Conservation (phyloP, 257 asterid species). For the Misopates orontium region DNA sequence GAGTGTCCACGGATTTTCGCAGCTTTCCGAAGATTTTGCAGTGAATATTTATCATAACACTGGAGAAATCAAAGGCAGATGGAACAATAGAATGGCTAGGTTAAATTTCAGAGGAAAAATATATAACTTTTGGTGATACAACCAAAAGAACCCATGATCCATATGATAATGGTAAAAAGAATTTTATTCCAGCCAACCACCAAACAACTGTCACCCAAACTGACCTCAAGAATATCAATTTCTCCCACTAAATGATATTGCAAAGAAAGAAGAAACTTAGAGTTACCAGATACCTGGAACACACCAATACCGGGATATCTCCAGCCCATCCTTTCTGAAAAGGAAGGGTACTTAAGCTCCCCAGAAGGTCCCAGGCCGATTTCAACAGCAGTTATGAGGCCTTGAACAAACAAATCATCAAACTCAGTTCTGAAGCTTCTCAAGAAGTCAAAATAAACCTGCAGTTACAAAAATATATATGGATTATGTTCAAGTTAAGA, state of each 20-base stretch:
- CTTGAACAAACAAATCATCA: constrained; percentile 60
- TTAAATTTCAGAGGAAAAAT: not conserved
- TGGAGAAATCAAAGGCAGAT: constrained; percentile 27
- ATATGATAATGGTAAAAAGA: not conserved
- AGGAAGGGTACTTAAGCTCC: constrained; percentile 76
- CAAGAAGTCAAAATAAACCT: constrained; percentile 78
- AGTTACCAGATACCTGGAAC: constrained; percentile 79
- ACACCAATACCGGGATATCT: constrained; percentile 85
- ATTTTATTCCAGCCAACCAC: too few species aligned
- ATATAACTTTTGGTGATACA: not conserved
- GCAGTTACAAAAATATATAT: constrained; percentile 33
- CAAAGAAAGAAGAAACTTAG: too few species aligned
- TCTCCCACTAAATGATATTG: constrained; percentile 14
- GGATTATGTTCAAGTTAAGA: constrained; percentile 12
- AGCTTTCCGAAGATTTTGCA: constrained; percentile 60
- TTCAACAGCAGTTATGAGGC: constrained; percentile 68
- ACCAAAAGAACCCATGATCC: too few species aligned
- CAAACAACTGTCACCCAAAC: too few species aligned
- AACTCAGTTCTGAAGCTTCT: constrained; percentile 80
- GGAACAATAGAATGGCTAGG: constrained; percentile 11
- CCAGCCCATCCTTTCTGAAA: constrained; percentile 80
- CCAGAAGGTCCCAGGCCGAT: constrained; percentile 78
- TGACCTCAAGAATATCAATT: not conserved
- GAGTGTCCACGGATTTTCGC: constrained; percentile 67
- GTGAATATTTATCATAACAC: constrained; percentile 67